These are phyloP conservation scores for Musa troglodytarum DNA, from an alignment of 176 grass and related monocot genomes.

Conservation along the genomic window DNA sequence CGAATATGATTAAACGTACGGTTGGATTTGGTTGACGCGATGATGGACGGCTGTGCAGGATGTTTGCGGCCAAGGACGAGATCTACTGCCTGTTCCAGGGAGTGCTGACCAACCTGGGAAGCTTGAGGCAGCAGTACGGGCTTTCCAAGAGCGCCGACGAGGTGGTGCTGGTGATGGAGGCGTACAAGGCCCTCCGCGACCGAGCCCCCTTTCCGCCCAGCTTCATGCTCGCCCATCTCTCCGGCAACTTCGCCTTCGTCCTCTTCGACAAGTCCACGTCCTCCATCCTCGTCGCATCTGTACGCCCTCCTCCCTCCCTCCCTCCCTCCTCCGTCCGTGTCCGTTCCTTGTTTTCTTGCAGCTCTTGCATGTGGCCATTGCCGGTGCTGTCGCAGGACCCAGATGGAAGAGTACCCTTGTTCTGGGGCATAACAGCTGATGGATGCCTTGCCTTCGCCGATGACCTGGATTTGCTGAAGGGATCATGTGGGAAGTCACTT, in stretches of 20 bases:
- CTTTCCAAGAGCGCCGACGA: constrained; percentile 76
- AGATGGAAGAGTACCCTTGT: constrained; percentile 9
- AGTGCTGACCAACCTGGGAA: constrained; percentile 60
- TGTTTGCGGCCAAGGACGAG: constrained; percentile 77
- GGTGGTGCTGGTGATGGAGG: constrained; percentile 68
- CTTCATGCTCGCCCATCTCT: constrained; percentile 77
- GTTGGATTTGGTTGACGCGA: neutral
- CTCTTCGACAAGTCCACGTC: constrained; percentile 82
- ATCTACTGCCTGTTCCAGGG: constrained; percentile 95
- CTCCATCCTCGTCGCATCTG: constrained; percentile 66
- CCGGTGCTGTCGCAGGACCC: neutral
- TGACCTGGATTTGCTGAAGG: constrained; percentile 67
- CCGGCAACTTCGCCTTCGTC: constrained; percentile 67
- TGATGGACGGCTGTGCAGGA: constrained; percentile 28
- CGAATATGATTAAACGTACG: too few species aligned
- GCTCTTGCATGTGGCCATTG: neutral
- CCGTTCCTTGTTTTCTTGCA: neutral
- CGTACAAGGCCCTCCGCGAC: constrained; percentile 76
- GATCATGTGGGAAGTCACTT: constrained; percentile 92
- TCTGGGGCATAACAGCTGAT: constrained; percentile 50
- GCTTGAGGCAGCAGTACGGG: constrained; percentile 72
- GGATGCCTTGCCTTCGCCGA: constrained; percentile 74
- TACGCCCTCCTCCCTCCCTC: constrained; percentile 18
- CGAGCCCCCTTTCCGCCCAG: constrained; percentile 67
- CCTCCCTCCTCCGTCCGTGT: neutral